Evolutionary conservation across 2,329 filamentous ascomycete species (phyloP).

Genomic region (Neurospora crassa): DNA sequence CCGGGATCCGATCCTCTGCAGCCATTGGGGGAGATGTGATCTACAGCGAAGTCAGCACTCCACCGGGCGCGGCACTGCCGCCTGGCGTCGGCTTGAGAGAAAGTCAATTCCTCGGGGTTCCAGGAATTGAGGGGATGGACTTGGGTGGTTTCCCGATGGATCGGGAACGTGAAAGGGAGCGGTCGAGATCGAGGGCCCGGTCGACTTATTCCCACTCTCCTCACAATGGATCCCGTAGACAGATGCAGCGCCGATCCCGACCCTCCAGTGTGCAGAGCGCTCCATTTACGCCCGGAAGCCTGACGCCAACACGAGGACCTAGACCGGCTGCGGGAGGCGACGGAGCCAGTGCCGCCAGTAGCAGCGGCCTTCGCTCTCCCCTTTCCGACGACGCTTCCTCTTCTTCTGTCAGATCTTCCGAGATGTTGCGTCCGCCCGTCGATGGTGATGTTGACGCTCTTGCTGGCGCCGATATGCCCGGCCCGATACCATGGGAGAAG

Average conservation of each 20-base stretch:
- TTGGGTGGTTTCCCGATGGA: not conserved
- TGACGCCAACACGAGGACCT: not conserved
- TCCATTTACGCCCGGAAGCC: not conserved
- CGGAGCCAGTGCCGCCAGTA: not conserved
- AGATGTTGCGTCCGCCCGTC: not conserved
- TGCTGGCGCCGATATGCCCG: not conserved
- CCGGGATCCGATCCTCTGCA: not conserved
- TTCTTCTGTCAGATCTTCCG: not conserved
- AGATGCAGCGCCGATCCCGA: not conserved
- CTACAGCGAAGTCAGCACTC: not conserved
- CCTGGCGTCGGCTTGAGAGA: not conserved
- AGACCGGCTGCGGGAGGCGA: not conserved
- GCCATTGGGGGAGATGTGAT: not conserved
- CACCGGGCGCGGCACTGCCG: not conserved
- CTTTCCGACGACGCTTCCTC: not conserved
- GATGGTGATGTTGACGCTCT: not conserved
- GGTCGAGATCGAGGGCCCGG: not conserved
- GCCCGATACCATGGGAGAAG: not conserved
- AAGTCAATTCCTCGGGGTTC: not conserved
- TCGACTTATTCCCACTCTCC: not conserved
- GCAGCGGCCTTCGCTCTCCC: not conserved
- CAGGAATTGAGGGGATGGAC: not conserved
- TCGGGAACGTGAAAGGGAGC: not conserved
- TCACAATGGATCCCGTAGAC: not conserved
- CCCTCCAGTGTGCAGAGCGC: not conserved